Percentiles rank a stretch among this genome's conserved stretches.
Evolutionary conservation across 2,329 filamentous ascomycete species (phyloP).

Genomic region (Aspergillus versicolor): DNA sequence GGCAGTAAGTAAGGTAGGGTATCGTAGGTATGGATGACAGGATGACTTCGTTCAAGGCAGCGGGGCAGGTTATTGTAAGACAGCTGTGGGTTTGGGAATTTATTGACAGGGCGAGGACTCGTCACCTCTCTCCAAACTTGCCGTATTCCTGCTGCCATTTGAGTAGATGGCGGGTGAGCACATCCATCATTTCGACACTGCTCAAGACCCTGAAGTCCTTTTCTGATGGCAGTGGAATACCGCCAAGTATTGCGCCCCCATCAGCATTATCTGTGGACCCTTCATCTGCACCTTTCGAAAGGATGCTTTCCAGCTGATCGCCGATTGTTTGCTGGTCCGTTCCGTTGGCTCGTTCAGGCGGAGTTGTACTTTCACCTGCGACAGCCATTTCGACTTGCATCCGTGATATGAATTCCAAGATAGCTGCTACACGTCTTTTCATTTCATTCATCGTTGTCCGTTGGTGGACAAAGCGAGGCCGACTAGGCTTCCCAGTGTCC

Average conservation of each 20-base stretch:
- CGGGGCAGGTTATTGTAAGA: not conserved
- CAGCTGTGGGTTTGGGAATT: not conserved
- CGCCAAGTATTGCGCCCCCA: conserved; percentile 20
- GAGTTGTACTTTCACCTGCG: conserved; percentile 47
- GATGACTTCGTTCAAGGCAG: not conserved
- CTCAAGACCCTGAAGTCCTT: conserved; percentile 71
- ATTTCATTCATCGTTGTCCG: conserved; percentile 81
- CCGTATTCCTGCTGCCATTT: conserved; percentile 79
- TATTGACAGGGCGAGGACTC: not conserved
- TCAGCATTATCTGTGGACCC: conserved; percentile 29
- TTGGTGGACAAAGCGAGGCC: conserved; percentile 56
- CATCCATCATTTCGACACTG: conserved; percentile 88
- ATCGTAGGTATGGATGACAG: conserved; percentile 20
- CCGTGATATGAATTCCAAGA: conserved; percentile 85
- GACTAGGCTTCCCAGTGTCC: conserved; percentile 60
- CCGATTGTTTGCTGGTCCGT: conserved; percentile 34
- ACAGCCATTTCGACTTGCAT: conserved; percentile 84
- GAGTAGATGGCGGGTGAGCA: conserved; percentile 73
- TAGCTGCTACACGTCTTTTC: conserved; percentile 77
- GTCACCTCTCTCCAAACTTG: conserved; percentile 51
- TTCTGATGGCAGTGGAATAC: conserved; percentile 30
- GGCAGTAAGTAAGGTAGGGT: conserved; percentile 19
- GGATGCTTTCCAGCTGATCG: conserved; percentile 34
- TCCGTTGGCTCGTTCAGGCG: conserved; percentile 36
- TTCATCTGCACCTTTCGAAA: conserved; percentile 26